Conservation (phyloP, 306 rosid species). For the Cercis canadensis region DNA sequence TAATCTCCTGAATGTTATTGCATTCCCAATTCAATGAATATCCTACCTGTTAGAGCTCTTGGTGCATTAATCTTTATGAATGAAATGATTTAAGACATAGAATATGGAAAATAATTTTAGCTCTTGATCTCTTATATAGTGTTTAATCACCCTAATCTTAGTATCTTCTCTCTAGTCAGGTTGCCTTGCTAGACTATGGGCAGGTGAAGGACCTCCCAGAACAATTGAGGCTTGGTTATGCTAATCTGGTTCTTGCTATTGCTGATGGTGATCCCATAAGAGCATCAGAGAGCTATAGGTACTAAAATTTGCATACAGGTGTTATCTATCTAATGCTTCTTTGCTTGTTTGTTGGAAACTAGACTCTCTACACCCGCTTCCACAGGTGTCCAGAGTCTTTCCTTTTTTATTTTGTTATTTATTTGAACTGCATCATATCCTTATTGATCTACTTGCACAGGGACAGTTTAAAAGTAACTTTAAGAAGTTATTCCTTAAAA, state of each 20-base stretch:
- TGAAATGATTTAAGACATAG: background rate
- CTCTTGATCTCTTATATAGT: constrained; percentile 23
- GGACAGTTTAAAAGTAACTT: no score
- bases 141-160: constrained; percentile 34
- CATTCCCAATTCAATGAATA: constrained; percentile 19
- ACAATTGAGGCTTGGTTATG: constrained; percentile 88
- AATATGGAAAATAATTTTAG: constrained; percentile 32
- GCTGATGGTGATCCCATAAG: constrained; percentile 77
- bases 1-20: constrained; percentile 14
- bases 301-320: constrained; percentile 22
- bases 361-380: no score
- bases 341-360: constrained; percentile 24
- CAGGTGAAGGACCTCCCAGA: constrained; percentile 99
- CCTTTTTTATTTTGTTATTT: no score
- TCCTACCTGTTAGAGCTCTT: constrained; percentile 3
- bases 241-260: constrained; percentile 84
- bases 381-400: no score
- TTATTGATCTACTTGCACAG: no score
- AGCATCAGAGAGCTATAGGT: constrained; percentile 89
- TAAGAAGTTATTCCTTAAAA: no score
- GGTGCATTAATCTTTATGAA: background rate
- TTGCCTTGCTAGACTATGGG: constrained; percentile 94
- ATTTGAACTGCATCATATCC: no score
- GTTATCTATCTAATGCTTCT: constrained; percentile 14
- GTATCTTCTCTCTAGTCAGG: constrained; percentile 56